Base-by-base conservation (phyloP, 345 rosid genomes). In the Raphanus raphanistrum region DNA sequence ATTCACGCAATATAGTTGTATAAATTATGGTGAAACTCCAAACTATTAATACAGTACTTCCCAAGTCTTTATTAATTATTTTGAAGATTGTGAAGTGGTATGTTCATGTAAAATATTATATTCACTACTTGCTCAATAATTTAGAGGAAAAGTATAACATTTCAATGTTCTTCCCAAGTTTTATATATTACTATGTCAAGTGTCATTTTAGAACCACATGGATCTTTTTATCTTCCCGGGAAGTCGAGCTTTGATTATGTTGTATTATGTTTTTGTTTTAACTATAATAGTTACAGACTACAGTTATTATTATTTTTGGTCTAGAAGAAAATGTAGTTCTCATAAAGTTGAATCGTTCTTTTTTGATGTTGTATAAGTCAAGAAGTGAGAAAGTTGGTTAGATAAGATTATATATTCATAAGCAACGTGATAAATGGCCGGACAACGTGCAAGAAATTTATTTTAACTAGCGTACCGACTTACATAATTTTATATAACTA, bases 401-500 rank as follows among this genome's bases (percentile, higher is more conserved):
- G 76, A 77, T 77, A 71, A 77, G 71, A 64, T 57, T 66, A 57
- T 5, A 63, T 33, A 13, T 55, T 17, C 60, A 21, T 4, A 58
- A 7, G 31, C 45, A 70, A 72, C 72, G 41, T 78, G 62, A 65
- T 72, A 64, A 41, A 71, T 10, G 73, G 81, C 72, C 68, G 81
- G 68, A 78, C 77, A 78, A 78, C 81, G 77, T 78, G 81, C 77
- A 78, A 72, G 15, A 59, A 59, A n/a, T 1, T 58, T 78, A 64
- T 55, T 71, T 70, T 57, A 57, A 65, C 21, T 65, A 21, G 4
- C 70, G 26, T 77, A 65, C 67, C 2, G 2, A 65, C 32, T 64
- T 43, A 17, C 66, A 8, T 63, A 8, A 36, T 12, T 75, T 63
- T 0, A 7, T 12, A 16, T 10, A 15, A 26, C 43, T 33, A 65